Conservation (phyloP, 2,329 filamentous ascomycete genomes). For the Fusarium falciforme region DNA sequence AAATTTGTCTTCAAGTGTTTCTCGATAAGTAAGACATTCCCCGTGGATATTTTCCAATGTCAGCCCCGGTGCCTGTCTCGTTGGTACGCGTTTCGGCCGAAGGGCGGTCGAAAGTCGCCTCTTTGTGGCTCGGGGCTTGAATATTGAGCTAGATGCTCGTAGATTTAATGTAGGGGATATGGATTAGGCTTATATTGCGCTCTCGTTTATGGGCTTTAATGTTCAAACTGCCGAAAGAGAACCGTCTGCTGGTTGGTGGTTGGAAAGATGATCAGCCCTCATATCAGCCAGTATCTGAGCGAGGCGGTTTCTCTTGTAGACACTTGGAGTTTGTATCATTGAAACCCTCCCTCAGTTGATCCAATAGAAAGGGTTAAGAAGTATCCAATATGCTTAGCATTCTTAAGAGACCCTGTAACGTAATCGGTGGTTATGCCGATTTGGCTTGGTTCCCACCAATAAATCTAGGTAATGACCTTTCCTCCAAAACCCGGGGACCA, state of each 20-base stretch:
- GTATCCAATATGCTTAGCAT: background rate
- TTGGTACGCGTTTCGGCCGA: background rate
- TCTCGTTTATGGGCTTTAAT: rapidly evolving
- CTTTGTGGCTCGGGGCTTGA: background rate
- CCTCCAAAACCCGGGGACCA: background rate
- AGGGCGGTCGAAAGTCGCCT: background rate
- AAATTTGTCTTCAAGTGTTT: background rate
- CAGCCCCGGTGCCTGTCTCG: background rate
- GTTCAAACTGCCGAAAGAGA: background rate
- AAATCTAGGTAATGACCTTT: background rate
- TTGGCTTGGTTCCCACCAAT: background rate
- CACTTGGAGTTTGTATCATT: background rate
- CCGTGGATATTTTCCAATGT: background rate
- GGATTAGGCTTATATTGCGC: rapidly evolving
- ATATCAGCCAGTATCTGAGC: background rate
- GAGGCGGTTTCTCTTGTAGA: background rate
- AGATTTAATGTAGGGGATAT: background rate
- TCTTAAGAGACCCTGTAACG: background rate
- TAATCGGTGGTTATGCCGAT: background rate
- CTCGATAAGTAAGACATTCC: background rate
- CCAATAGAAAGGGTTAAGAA: background rate
- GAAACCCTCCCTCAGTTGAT: background rate
- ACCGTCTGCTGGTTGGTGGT: no score
- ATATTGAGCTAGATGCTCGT: background rate
- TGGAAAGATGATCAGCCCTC: background rate